Percentiles rank a stretch among this genome's conserved stretches.
Evolutionary conservation across 2,329 filamentous ascomycete species (phyloP).

Genomic region (Aspergillus persii): DNA sequence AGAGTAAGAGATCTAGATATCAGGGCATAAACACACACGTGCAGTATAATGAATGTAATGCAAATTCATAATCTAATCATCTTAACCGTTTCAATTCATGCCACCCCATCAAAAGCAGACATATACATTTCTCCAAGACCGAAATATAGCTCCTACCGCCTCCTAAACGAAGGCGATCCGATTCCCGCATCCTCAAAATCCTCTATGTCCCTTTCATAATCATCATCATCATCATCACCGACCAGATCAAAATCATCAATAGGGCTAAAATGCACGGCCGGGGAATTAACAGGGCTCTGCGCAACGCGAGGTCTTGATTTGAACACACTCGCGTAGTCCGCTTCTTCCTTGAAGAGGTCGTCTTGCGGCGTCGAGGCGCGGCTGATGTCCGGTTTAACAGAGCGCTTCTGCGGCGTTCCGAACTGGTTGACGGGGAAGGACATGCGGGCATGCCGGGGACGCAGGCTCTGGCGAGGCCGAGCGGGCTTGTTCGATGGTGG

Average conservation of each 20-base stretch:
- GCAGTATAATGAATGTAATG: too few species aligned
- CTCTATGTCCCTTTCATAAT: slow-evolving; percentile 3
- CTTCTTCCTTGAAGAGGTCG: slow-evolving; percentile 67
- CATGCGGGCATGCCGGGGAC: slow-evolving; percentile 27
- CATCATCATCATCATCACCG: slow-evolving; percentile 5
- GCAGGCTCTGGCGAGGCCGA: slow-evolving; percentile 20
- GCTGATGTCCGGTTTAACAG: slow-evolving; percentile 7
- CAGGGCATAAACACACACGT: background rate
- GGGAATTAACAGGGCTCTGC: slow-evolving; percentile 62
- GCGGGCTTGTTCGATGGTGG: slow-evolving; percentile 5
- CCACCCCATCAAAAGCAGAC: too few species aligned
- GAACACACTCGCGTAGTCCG: slow-evolving; percentile 79
- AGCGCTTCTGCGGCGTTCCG: slow-evolving; percentile 48
- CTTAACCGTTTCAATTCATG: too few species aligned
- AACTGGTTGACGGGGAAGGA: slow-evolving; percentile 57
- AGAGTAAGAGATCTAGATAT: background rate
- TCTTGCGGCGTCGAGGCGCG: slow-evolving; percentile 58
- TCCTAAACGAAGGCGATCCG: slow-evolving; percentile 22
- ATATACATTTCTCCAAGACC: too few species aligned
- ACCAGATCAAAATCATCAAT: slow-evolving; percentile 25
- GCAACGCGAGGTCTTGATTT: slow-evolving; percentile 78
- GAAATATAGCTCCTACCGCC: slow-evolving; percentile 3
- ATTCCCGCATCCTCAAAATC: slow-evolving; percentile 14
- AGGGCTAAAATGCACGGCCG: slow-evolving; percentile 36
- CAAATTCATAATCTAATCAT: too few species aligned